Evolutionary conservation across 176 grass and related monocot species (phyloP), one percentile per base, ranked within the genome.

Genomic region (Triticum monococcum): DNA sequence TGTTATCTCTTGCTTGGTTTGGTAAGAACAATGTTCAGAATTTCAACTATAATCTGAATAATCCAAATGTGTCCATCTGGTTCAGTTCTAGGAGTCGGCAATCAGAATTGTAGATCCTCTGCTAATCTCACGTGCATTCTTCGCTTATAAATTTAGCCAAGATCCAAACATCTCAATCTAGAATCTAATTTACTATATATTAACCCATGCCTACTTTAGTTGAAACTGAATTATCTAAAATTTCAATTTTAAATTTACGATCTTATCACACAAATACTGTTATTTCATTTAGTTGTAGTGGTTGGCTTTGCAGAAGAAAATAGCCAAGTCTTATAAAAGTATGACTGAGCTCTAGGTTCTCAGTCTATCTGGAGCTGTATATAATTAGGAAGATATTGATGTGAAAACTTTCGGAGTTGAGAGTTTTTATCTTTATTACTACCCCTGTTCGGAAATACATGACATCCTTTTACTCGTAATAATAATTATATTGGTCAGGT

Each of bases 381-480:
- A 7, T 77, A 28, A 33, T 63, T 24, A 79, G 24, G 50, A 71
- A 33, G 33, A 41, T 45, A 30, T n/a, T 70, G 31, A n/a, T 86
- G 35, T 9, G 28, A 82, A 81, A 48, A 35, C n/a, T 5, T 78
- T 77, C 17, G 9, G 4, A 77, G 24, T 68, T 82, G 64, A 23
- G 12, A n/a, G 6, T 30, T 79, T 84, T 30, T 41, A 79, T 79
- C 13, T 78, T 88, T 7, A 24, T 78, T 68, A 33, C 28, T 16
- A 67, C 28, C 64, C 8, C 64, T 67, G 28, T 32, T 67, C 1
- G 13, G 28, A 67, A 67, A 67, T 32, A 67, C 0, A 8, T 67
- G 64, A 17, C 28, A 67, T 67, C 64, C 28, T 67, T 67, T 67
- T 28, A 30, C 64, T 67, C 64, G 0, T 32, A 4, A 67, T 67